A percentile compares a stretch with the other conserved stretches of the same genome.
phyloP scores from a whole-genome alignment of 176 grass and related monocot species.

The Musa troglodytarum region DNA sequence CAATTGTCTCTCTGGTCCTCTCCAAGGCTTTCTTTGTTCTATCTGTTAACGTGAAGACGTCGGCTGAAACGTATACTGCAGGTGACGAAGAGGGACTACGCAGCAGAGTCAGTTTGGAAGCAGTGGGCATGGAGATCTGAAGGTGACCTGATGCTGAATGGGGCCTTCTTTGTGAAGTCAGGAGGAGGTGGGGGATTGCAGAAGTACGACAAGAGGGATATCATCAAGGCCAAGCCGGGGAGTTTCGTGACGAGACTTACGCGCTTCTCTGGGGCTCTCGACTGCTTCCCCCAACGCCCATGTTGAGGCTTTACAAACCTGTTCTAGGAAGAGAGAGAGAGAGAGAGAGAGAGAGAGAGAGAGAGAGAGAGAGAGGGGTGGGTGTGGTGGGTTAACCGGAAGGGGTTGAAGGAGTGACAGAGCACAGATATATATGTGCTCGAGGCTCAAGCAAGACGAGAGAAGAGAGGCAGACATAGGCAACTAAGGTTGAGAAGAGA shows the following conservation, averaged over 20 bases:
- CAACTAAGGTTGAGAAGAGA: too few relatives aligned
- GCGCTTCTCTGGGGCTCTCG: slow-evolving; percentile 43
- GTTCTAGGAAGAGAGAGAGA: too few relatives aligned
- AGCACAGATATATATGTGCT: too few relatives aligned
- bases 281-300: slow-evolving; percentile 32
- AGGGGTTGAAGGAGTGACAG: too few relatives aligned
- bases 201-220: slow-evolving; percentile 28
- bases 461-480: too few relatives aligned
- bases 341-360: too few relatives aligned
- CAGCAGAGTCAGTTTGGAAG: slow-evolving; percentile 44
- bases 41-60: not conserved
- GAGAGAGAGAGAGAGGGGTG: too few relatives aligned
- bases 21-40: not conserved
- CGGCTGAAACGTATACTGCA: not conserved
- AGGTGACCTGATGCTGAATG: slow-evolving; percentile 57
- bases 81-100: slow-evolving; percentile 48
- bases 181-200: slow-evolving; percentile 2
- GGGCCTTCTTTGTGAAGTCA: slow-evolving; percentile 40
- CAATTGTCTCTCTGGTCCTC: not conserved
- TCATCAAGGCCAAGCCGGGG: slow-evolving; percentile 52
- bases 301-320: slow-evolving; percentile 29
- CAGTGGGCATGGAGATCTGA: slow-evolving; percentile 73
- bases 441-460: too few relatives aligned
- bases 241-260: slow-evolving; percentile 60
- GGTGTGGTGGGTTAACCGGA: too few relatives aligned